These are phyloP conservation scores for Aureobasidium lini DNA, from an alignment of 2,329 filamentous ascomycete genomes.

Conservation along the genomic window DNA sequence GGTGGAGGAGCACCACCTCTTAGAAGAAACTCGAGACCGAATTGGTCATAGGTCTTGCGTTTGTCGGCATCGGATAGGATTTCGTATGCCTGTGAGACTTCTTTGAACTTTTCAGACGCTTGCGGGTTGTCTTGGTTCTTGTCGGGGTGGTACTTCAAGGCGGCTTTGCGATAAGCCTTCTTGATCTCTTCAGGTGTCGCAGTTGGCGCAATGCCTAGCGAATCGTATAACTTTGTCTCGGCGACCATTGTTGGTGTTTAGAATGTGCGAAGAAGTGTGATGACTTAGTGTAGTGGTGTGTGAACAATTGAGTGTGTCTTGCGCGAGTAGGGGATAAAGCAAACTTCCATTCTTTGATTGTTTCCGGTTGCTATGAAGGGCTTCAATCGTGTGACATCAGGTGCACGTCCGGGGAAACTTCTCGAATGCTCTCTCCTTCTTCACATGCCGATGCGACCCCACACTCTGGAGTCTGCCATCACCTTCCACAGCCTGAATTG, in stretches of 20 bases:
- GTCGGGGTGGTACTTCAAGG: conserved; percentile 80
- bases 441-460: neutral
- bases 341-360: neutral
- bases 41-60: conserved; percentile 90
- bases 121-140: conserved; percentile 91
- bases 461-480: neutral
- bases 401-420: conserved; percentile 1
- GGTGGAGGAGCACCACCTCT: conserved; percentile 66
- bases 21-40: conserved; percentile 85
- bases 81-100: conserved; percentile 95
- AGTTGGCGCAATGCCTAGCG: conserved; percentile 67
- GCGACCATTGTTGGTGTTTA: conserved; percentile 63
- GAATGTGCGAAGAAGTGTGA: neutral
- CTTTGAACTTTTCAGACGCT: conserved; percentile 93
- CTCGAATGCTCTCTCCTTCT: neutral
- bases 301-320: neutral
- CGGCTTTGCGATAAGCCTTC: conserved; percentile 86
- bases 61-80: conserved; percentile 97
- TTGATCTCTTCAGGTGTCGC: conserved; percentile 93
- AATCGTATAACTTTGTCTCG: conserved; percentile 93
- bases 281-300: neutral
- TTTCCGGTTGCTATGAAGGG: neutral
- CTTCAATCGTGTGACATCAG: neutral
- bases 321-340: neutral
- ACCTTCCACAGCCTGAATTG: neutral